Evolutionary conservation across 176 grass and related monocot genomes (phyloP).

Genomic region (Ensete ventricosum): DNA sequence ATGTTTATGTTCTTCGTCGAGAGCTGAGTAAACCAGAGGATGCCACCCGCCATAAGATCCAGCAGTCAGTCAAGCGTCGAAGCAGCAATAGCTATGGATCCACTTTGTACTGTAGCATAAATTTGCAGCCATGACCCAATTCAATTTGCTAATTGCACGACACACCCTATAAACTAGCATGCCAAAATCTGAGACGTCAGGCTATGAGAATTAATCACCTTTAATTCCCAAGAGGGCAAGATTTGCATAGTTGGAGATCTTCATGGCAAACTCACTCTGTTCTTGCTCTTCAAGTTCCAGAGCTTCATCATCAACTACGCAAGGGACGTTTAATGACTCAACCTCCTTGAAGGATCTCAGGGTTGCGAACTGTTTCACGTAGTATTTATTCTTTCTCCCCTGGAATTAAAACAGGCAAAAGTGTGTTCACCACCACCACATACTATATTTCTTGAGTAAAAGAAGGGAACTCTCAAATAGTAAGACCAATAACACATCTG

Average conservation of each 20-base stretch:
- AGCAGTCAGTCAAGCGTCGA: conserved; percentile 90
- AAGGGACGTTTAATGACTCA: conserved; percentile 40
- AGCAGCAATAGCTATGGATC: conserved; percentile 91
- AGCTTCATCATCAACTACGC: conserved; percentile 35
- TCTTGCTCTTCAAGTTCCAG: conserved; percentile 43
- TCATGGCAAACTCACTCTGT: conserved; percentile 88
- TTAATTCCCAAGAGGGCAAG: conserved; percentile 63
- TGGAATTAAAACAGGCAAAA: conserved; percentile 4
- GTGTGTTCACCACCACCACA: neutral
- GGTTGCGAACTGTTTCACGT: conserved; percentile 60
- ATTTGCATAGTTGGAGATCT: conserved; percentile 88
- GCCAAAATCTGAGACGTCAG: neutral
- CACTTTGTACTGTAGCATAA: conserved; percentile 85
- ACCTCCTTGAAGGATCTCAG: conserved; percentile 61
- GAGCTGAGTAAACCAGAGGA: conserved; percentile 92
- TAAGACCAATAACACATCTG: no score
- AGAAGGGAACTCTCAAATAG: neutral
- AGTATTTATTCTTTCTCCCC: conserved; percentile 74
- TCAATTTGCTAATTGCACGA: neutral
- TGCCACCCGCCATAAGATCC: conserved; percentile 92
- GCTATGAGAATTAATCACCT: conserved; percentile 30
- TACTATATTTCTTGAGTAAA: neutral
- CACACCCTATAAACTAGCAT: neutral
- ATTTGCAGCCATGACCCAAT: conserved; percentile 28
- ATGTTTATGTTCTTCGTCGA: conserved; percentile 89